A percentile compares a stretch with the other conserved stretches of the same genome.
Evolutionary conservation across 371 early-diverging fungal species (phyloP).

Genomic region (Syncephalis plumigaleata): DNA sequence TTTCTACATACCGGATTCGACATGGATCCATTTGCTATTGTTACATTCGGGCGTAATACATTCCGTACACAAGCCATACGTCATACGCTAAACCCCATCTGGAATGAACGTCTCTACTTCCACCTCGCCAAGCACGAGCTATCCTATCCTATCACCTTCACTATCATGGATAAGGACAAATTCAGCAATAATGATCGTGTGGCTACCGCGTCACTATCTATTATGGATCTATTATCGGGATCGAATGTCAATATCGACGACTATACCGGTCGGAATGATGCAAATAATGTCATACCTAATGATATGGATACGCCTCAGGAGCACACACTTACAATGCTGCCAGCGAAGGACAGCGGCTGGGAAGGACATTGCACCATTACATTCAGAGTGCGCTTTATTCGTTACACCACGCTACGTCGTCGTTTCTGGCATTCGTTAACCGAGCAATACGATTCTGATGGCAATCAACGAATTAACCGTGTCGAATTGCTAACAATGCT

Average conservation of each 20-base stretch:
- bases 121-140: slow-evolving; percentile 32
- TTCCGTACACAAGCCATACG: slow-evolving; percentile 46
- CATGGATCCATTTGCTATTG: slow-evolving; percentile 74
- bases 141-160: slow-evolving; percentile 40
- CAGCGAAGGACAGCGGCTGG: too few species aligned
- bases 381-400: too few species aligned
- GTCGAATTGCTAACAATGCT: slow-evolving; percentile 57
- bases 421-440: slow-evolving; percentile 59
- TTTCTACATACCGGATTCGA: slow-evolving; percentile 45
- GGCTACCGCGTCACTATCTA: slow-evolving; percentile 28
- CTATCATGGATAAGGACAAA: slow-evolving; percentile 64
- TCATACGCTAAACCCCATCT: slow-evolving; percentile 42
- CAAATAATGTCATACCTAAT: too few species aligned
- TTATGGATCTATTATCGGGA: slow-evolving; percentile 9
- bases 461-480: slow-evolving; percentile 22
- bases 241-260: slow-evolving; percentile 5
- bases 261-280: not conserved
- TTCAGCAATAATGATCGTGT: slow-evolving; percentile 52
- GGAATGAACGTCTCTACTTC: slow-evolving; percentile 52
- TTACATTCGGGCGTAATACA: slow-evolving; percentile 46
- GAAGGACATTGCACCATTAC: too few species aligned
- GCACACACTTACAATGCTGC: too few species aligned
- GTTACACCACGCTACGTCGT: slow-evolving; percentile 22
- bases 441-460: slow-evolving; percentile 40
- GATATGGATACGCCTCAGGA: too few species aligned